phyloP scores from a whole-genome alignment of 2,329 filamentous ascomycete species.

The Exophiala sp. region DNA sequence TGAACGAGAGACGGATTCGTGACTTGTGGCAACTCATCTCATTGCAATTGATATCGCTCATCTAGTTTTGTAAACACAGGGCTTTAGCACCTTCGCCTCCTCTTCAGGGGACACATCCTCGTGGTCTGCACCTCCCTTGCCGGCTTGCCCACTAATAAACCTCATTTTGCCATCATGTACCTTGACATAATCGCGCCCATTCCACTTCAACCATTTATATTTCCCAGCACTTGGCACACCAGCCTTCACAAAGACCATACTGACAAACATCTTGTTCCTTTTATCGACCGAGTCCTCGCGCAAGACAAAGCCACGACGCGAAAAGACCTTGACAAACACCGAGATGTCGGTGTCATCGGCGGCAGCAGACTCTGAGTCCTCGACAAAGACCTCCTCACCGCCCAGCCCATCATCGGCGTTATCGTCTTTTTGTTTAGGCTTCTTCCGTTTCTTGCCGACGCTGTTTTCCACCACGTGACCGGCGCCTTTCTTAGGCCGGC shows the following conservation, averaged over 20 bases:
- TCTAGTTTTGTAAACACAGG: constrained; percentile 90
- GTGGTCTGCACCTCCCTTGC: constrained; percentile 47
- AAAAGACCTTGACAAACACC: constrained; percentile 77
- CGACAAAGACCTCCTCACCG: constrained; percentile 53
- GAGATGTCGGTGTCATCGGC: constrained; percentile 73
- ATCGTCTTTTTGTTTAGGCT: constrained; percentile 35
- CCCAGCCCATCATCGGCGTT: constrained; percentile 48
- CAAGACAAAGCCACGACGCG: constrained; percentile 76
- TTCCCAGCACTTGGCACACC: constrained; percentile 69
- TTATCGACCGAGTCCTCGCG: constrained; percentile 69
- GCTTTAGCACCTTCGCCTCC: constrained; percentile 73
- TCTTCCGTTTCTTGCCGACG: constrained; percentile 58
- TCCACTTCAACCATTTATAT: constrained; percentile 46
- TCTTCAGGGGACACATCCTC: constrained; percentile 53
- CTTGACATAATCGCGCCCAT: constrained; percentile 32
- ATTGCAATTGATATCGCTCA: constrained; percentile 34
- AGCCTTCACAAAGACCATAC: constrained; percentile 90
- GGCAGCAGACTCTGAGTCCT: constrained; percentile 47
- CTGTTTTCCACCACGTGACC: constrained; percentile 55
- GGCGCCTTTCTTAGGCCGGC: constrained; percentile 47
- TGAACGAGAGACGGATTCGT: not conserved
- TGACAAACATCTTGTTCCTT: constrained; percentile 96
- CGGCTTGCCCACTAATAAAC: constrained; percentile 30
- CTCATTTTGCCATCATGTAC: constrained; percentile 35
- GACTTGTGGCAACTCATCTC: not conserved